Evolutionary conservation across 2,329 filamentous ascomycete species (phyloP), one percentile per base, ranked within the genome.

Genomic region (Ophiostoma ulmi): DNA sequence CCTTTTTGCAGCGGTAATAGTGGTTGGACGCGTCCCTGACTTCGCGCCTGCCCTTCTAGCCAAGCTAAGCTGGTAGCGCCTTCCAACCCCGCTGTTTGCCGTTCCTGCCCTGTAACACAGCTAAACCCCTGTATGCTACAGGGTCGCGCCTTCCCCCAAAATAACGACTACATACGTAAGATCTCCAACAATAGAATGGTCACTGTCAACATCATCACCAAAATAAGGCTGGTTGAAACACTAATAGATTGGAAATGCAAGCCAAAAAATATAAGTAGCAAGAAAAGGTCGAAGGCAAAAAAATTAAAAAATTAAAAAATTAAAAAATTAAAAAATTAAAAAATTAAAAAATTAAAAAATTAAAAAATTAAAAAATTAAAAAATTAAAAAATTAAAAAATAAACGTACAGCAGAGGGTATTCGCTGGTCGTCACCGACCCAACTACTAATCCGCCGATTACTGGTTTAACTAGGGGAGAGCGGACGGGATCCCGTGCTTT

Each of bases 1-100:
- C 58, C 26, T 31, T 36, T 35, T 39, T 41, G 35, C 36, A 65
- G 63, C 36, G 36, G 6, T 36, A 39, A 14, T 36, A 39, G 35
- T 39, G 36, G 26, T 38, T 39, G 31, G 36, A 65, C 63, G 63
- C 63, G 63, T 65, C 58, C 31, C 61, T 39, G n/a, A 5, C n/a
- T 41, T 22, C 63, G 63, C 63, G 63, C 63, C 36, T 39, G 63
- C 36, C 63, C 13, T 65, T 22, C 13, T 22, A 65, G 36, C 35
- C 22, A 6, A 36, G 14, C 35, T 35, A 35, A 10, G 26, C 7
- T 6, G 58, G 58, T 67, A 22, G 64, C 38, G 41, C 65, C 39
- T 67, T 22, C 66, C 41, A 63, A 65, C 44, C 39, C 68, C 68
- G 68, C 68, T 69, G 68, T 69, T 63, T 69, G 68, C 67, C 67